Evolutionary conservation across 352 stramenopile species (phyloP), one percentile per base, ranked within the genome.

Genomic region (Phytophthora melonis): DNA sequence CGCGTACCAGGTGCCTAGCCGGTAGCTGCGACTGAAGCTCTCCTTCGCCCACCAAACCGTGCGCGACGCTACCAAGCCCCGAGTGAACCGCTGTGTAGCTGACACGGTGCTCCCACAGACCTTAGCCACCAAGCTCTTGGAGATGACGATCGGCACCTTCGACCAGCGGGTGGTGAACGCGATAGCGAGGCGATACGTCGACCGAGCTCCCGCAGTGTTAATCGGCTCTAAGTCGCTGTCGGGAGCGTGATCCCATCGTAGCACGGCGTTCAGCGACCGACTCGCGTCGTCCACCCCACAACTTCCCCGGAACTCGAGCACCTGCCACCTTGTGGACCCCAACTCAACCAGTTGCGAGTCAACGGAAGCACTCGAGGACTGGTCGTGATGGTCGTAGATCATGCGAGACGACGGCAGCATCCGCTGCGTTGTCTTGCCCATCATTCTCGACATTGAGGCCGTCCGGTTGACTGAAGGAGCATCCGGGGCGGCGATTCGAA

Each of bases 31-130:
- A 60, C 88, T 94, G 58, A 82, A 93, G 23, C 83, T 91, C 64
- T 96, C 89, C n/a, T 86, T 81, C 0, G 85, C 88, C 89, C 89
- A 96, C 89, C 88, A 96, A 18, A 81, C 79, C 1, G 78, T 93
- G 6, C 86, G 67, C 3, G 83, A 79, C 8, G 62, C 67, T 32
- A 87, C 84, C 47, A 84, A 74, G 3, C 88, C 86, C 11, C 82
- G 74, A 1, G 78, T 78, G 11, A 93, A 75, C 2, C 85, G 83
- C 55, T 93, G 84, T 0, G 72, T 78, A 13, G 81, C 80, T 8
- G 80, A 80, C 0, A 90, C 73, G 1, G 65, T 78, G 10, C 66
- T 79, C 0, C 74, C 58, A 27, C 78, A 87, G 5, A 94, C 70
- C 53, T 96, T 96, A 3, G 81, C 79, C 5, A 89, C 87, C 3